Evolutionary conservation across 768 basidiomycete genomes (phyloP).

Genomic region (Psilocybe tampanensis): DNA sequence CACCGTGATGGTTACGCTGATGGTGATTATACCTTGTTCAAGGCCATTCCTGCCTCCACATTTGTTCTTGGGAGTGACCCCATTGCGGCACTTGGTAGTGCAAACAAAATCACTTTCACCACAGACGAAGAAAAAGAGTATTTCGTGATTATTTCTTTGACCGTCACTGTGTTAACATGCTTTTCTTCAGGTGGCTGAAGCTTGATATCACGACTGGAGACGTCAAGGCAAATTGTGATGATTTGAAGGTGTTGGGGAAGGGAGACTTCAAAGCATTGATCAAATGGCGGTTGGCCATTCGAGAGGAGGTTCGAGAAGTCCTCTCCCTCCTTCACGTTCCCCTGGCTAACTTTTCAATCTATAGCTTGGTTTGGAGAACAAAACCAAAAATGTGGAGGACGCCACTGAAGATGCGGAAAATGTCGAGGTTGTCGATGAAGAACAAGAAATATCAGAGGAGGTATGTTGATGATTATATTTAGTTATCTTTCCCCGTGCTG

Average conservation of each 20-base stretch:
- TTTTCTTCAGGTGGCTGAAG: slow-evolving; percentile 64
- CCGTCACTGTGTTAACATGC: background rate
- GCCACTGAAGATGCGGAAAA: slow-evolving; percentile 72
- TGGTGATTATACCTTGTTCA: slow-evolving; percentile 90
- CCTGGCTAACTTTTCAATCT: background rate
- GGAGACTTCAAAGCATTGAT: slow-evolving; percentile 93
- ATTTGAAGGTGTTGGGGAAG: slow-evolving; percentile 96
- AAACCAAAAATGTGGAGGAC: slow-evolving; percentile 73
- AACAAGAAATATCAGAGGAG: slow-evolving; percentile 88
- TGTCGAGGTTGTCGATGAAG: slow-evolving; percentile 76
- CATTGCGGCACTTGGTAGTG: slow-evolving; percentile 73
- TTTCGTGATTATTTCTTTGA: slow-evolving; percentile 15
- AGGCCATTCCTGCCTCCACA: slow-evolving; percentile 63
- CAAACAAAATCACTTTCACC: slow-evolving; percentile 76
- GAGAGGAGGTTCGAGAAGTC: slow-evolving; percentile 74
- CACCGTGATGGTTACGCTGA: slow-evolving; percentile 95
- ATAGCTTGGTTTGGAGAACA: slow-evolving; percentile 85
- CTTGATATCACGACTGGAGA: slow-evolving; percentile 77
- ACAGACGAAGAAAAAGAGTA: slow-evolving; percentile 87
- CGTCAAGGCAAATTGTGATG: slow-evolving; percentile 80
- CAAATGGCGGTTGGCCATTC: slow-evolving; percentile 86
- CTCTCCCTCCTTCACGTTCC: background rate
- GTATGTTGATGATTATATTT: slow-evolving; percentile 39
- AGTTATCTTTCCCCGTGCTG: slow-evolving; percentile 5
- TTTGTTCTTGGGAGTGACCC: slow-evolving; percentile 78